Evolutionary conservation across 495 filamentous ascomycete species (phyloP).

Genomic region (Arthonia radiata): DNA sequence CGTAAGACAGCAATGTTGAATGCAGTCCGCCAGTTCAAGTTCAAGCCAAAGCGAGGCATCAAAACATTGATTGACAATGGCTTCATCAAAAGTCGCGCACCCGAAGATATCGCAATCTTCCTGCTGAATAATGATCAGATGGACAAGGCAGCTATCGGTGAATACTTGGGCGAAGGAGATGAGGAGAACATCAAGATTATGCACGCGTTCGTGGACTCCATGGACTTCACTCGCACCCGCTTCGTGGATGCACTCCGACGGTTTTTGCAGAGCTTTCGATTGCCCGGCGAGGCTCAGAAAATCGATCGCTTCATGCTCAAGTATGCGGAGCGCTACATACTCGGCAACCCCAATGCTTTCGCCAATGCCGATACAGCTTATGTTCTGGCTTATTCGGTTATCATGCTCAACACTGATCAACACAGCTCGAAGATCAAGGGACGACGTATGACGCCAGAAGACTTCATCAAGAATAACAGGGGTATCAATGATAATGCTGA

Average conservation of each 20-base stretch:
- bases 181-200: constrained; percentile 82
- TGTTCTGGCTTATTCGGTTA: constrained; percentile 84
- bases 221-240: constrained; percentile 82
- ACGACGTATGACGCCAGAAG: constrained; percentile 70
- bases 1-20: constrained; percentile 78
- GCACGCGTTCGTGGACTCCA: constrained; percentile 88
- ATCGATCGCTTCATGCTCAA: constrained; percentile 99
- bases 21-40: constrained; percentile 83
- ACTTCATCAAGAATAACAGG: constrained; percentile 96
- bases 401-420: constrained; percentile 87
- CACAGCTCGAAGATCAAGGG: constrained; percentile 72
- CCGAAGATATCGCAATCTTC: constrained; percentile 70
- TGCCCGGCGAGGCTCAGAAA: constrained; percentile 94
- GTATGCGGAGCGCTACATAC: constrained; percentile 86
- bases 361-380: constrained; percentile 97
- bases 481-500: constrained; percentile 95
- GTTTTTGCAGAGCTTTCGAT: constrained; percentile 82
- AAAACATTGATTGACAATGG: constrained; percentile 59
- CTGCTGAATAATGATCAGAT: constrained; percentile 47
- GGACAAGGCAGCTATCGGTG: constrained; percentile 78
- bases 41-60: constrained; percentile 87
- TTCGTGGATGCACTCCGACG: constrained; percentile 81
- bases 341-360: constrained; percentile 88
- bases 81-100: constrained; percentile 52
- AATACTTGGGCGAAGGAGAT: constrained; percentile 88